Conservation (phyloP, 2,329 filamentous ascomycete species). For the Fusarium sp. region DNA sequence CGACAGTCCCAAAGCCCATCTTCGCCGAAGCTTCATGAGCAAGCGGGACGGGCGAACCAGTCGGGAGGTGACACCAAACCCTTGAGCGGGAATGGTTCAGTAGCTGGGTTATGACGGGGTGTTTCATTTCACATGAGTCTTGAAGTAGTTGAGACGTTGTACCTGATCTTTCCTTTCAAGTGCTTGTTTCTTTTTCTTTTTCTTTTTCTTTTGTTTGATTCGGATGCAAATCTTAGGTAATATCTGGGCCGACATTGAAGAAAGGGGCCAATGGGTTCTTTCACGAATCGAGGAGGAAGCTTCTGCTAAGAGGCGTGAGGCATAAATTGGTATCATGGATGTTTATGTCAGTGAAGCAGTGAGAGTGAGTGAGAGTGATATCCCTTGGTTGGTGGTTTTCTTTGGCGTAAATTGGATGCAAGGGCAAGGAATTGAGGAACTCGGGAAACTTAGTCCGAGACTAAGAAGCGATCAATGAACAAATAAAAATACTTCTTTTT, state of each 20-base stretch:
- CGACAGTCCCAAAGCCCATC: constrained; percentile 60
- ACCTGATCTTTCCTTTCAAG: constrained; percentile 13
- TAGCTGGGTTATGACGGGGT: background rate
- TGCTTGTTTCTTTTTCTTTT: background rate
- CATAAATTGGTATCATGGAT: background rate
- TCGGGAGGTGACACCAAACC: constrained; percentile 59
- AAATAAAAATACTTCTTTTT: constrained; percentile 8
- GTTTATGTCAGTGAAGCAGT: constrained; percentile 3
- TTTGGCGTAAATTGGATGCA: constrained; percentile 34
- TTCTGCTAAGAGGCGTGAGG: background rate
- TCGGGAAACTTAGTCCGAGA: constrained; percentile 11
- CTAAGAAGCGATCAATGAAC: constrained; percentile 32
- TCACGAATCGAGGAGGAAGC: background rate
- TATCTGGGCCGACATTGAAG: constrained; percentile 16
- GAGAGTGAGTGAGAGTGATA: constrained; percentile 32
- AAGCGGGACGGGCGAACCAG: constrained; percentile 61
- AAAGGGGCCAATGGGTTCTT: constrained; percentile 16
- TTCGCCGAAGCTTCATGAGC: constrained; percentile 67
- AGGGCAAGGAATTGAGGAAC: constrained; percentile 5
- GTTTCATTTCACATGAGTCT: constrained; percentile 7
- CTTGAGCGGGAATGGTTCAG: constrained; percentile 29
- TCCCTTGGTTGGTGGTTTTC: constrained; percentile 30
- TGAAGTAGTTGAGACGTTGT: background rate
- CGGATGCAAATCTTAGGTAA: constrained; percentile 24
- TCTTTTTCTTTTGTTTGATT: constrained; percentile 24